Evolutionary conservation across 139 green algal species (phyloP).

Genomic region (Diplosphaera chodatii): DNA sequence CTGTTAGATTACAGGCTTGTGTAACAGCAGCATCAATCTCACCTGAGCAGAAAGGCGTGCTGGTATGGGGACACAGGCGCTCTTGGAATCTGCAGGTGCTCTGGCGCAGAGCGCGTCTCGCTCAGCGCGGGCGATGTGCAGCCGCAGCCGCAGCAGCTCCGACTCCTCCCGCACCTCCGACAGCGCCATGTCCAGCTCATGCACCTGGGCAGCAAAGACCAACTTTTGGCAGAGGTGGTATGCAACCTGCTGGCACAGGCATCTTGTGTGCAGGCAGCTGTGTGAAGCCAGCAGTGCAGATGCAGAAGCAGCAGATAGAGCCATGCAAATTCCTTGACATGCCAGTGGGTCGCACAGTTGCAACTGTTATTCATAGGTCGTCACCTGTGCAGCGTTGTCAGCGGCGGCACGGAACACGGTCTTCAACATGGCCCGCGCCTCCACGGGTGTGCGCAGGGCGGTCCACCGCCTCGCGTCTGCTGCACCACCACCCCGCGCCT

Average conservation of each 20-base stretch:
- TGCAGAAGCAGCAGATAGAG: too few relatives aligned
- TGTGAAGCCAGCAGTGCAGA: too few relatives aligned
- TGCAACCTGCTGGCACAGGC: too few relatives aligned
- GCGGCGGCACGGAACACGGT: slow-evolving; percentile 59
- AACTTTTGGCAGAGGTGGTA: too few relatives aligned
- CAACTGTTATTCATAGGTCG: neutral
- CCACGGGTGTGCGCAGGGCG: slow-evolving; percentile 46
- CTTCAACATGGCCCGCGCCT: slow-evolving; percentile 63
- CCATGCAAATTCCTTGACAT: too few relatives aligned
- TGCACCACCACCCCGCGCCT: slow-evolving; percentile 42
- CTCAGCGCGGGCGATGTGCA: slow-evolving; percentile 47
- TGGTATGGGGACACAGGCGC: neutral
- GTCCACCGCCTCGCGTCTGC: slow-evolving; percentile 66
- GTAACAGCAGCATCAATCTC: neutral
- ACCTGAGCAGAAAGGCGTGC: neutral
- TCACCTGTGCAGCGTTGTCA: slow-evolving; percentile 48
- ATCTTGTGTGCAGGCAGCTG: too few relatives aligned
- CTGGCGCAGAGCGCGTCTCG: slow-evolving; percentile 26
- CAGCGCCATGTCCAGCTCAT: slow-evolving; percentile 42
- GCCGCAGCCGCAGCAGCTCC: slow-evolving; percentile 60
- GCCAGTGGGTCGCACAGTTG: too few relatives aligned
- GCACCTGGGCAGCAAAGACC: slow-evolving; percentile 22
- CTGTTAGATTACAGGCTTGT: too few relatives aligned
- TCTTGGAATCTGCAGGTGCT: slow-evolving; percentile 2
- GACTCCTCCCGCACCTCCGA: slow-evolving; percentile 48